Evolutionary conservation across 2,329 filamentous ascomycete genomes (phyloP).

Genomic region (Alternaria brassicae): DNA sequence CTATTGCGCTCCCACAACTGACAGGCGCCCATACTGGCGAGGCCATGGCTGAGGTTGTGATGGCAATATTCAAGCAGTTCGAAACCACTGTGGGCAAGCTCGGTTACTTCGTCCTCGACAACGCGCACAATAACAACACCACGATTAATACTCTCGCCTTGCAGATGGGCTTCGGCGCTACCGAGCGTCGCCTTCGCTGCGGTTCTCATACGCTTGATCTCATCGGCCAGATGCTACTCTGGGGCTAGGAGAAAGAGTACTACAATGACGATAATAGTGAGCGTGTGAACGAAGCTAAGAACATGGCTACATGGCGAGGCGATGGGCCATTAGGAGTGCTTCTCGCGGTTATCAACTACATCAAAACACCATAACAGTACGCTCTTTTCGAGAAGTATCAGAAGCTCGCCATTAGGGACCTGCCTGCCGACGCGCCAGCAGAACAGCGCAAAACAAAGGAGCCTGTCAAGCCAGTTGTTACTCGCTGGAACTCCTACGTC

Average conservation of each 20-base stretch:
- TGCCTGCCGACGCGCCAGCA: neutral
- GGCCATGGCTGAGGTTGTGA: neutral
- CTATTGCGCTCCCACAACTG: neutral
- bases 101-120: neutral
- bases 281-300: no score
- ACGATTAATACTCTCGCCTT: no score
- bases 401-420: neutral
- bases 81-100: neutral
- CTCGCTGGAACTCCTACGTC: neutral
- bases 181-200: no score
- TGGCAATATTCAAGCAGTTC: neutral
- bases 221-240: no score
- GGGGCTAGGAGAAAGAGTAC: no score
- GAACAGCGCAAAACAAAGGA: neutral
- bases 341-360: neutral
- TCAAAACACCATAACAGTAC: conserved; percentile 8
- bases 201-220: no score
- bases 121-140: neutral
- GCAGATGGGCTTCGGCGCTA: no score
- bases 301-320: no score
- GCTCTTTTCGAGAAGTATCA: conserved; percentile 1
- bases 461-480: neutral
- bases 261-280: no score
- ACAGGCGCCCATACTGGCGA: neutral
- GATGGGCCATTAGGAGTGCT: conserved; percentile 1